These are phyloP conservation scores for Saposhnikovia divaricata DNA, from an alignment of 129 eudicot species.

Conservation along the genomic window DNA sequence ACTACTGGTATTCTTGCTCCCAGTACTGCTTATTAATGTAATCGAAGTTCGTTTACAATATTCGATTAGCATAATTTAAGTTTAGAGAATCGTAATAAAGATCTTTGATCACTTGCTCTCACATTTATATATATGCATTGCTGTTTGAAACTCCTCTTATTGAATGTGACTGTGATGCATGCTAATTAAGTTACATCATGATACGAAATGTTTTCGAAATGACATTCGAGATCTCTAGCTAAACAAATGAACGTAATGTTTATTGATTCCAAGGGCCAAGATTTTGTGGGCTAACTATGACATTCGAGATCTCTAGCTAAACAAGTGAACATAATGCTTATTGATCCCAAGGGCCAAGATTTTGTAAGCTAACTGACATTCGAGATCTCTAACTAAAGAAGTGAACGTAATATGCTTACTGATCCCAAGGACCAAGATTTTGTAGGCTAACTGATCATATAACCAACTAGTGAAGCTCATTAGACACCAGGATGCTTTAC, in stretches of 20 bases:
- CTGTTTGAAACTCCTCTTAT: not conserved
- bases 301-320: not conserved
- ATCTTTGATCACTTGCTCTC: not conserved
- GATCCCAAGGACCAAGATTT: too few species aligned
- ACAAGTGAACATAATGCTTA: too few species aligned
- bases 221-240: not conserved
- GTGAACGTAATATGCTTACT: too few species aligned
- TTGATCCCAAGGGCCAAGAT: too few species aligned
- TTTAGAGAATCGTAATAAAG: not conserved
- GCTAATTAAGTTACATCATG: not conserved
- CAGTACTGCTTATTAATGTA: not conserved
- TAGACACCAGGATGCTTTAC: not conserved
- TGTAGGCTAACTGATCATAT: too few species aligned
- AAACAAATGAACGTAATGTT: too few species aligned
- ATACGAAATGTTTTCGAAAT: not conserved
- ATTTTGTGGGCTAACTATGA: too few species aligned
- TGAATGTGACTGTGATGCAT: not conserved
- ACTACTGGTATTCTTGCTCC: not conserved
- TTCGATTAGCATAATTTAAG: conserved; percentile 1
- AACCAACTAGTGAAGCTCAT: too few species aligned
- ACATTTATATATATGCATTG: not conserved
- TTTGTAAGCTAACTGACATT: not conserved
- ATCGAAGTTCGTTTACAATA: not conserved
- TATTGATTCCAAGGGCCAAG: too few species aligned
- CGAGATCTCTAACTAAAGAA: not conserved